Base-by-base conservation (phyloP, 306 rosid genomes). In the Cicer cuneatum region DNA sequence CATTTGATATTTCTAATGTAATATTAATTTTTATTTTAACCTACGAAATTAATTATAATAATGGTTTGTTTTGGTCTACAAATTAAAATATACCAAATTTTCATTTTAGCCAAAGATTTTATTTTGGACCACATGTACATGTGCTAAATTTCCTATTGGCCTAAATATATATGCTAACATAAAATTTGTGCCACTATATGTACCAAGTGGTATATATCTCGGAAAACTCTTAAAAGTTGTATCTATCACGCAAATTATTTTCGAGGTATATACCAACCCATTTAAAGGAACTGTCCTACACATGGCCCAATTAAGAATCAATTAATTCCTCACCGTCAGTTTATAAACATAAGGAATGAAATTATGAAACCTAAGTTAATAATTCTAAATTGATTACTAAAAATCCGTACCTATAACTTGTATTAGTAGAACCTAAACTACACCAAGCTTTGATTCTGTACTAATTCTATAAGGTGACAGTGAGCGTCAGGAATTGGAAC, bases 131-230 rank as follows among this genome's bases (percentile, higher is more conserved):
- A 78, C 77, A 40, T 13, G 45, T 21, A 19, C 13, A 41, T 37
- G 69, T 47, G 75, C 47, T 69, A 4, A 11, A 10, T 63, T 78
- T 12, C 61, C 8, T 40, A 64, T 78, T 71, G 74, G 15, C 78
- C 73, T 71, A 53, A 72, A 63, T 33, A 53, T 38, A 29, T 63
- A 38, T 74, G 78, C 16, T 18, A 72, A 40, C 33, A 24, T 16
- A 1, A 63, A 64, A 71, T 42, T 9, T 29, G 19, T 52, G 67
- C 40, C 13, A 6, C 38, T 1, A 18, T 24, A 10, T 47, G 70
- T 75, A 77, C 81, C 70, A 70, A 69, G 75, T 53, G 37, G 29
- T 47, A 16, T 19, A 12, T 74, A 49, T 77, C 81, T 59, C 75
- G 6, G 21, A 54, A 64, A 21, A 13, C 65, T 70, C 13, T 49